Evolutionary conservation across 164 flowering plant genomes (phyloP).

Genomic region (Stephania yunnanensis): DNA sequence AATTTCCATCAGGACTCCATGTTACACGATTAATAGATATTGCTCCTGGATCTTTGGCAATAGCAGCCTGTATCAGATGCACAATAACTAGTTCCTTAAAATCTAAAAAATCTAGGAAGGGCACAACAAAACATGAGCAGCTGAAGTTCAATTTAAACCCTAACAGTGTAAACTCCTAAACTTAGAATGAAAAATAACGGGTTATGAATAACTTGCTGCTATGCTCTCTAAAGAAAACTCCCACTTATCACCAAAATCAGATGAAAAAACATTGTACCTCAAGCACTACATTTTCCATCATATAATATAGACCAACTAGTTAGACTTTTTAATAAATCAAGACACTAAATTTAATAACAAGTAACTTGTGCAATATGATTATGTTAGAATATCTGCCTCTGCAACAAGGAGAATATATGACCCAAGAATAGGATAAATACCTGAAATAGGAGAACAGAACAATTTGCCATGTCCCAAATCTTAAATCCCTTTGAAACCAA

Average conservation of each 20-base stretch:
- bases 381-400: not conserved
- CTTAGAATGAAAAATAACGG: not conserved
- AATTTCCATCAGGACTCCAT: constrained; percentile 87
- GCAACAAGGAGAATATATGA: not conserved
- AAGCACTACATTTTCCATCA: not conserved
- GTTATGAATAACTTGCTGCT: not conserved
- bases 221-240: not conserved
- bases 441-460: constrained; percentile 53
- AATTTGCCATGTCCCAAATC: constrained; percentile 51
- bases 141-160: not conserved
- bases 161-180: not conserved
- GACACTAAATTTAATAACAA: not conserved
- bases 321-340: not conserved
- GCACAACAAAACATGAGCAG: not conserved
- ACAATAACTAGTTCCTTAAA: not conserved
- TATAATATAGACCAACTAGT: not conserved
- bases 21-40: constrained; percentile 65
- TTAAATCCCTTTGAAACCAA: constrained; percentile 66
- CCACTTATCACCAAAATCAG: not conserved
- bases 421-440: constrained; percentile 26
- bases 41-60: constrained; percentile 43
- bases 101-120: not conserved
- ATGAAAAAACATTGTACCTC: not conserved
- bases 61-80: constrained; percentile 44
- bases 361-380: not conserved